Conservation (phyloP, 2,329 filamentous ascomycete genomes). For the Scytalidium sp. region DNA sequence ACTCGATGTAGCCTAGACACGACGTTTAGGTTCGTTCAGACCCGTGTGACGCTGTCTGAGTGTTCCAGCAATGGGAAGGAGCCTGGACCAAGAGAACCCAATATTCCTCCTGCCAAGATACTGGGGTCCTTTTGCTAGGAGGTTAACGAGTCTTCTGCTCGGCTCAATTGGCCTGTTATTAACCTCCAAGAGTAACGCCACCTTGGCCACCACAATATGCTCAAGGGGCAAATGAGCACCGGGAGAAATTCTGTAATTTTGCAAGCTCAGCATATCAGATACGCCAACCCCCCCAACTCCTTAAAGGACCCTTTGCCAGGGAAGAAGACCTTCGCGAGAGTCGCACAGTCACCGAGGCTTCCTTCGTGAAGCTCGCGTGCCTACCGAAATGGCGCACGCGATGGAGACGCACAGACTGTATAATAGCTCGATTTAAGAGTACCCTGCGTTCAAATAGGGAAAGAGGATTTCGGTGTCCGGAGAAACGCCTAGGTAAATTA, state of each 20-base stretch:
- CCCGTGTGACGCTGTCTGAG: no score
- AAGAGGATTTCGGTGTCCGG: not conserved
- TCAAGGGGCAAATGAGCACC: not conserved
- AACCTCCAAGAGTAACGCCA: not conserved
- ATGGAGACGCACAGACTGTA: not conserved
- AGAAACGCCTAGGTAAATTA: not conserved
- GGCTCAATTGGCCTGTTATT: not conserved
- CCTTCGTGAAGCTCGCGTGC: not conserved
- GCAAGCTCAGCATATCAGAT: not conserved
- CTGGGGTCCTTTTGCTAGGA: not conserved
- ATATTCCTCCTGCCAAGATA: not conserved
- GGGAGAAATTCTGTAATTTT: not conserved
- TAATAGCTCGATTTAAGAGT: not conserved
- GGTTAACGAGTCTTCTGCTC: not conserved
- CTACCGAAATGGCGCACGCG: not conserved
- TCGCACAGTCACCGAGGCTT: not conserved
- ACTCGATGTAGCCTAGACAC: no score
- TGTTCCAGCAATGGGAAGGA: not conserved
- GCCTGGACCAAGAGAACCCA: not conserved
- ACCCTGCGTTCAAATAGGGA: not conserved
- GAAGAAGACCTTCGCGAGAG: not conserved
- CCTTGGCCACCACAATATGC: not conserved
- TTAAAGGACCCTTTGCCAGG: not conserved
- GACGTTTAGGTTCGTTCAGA: no score
- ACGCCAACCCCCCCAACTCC: not conserved